Conservation (phyloP, 495 filamentous ascomycete species). For the Aspergillus olivimuriae region DNA sequence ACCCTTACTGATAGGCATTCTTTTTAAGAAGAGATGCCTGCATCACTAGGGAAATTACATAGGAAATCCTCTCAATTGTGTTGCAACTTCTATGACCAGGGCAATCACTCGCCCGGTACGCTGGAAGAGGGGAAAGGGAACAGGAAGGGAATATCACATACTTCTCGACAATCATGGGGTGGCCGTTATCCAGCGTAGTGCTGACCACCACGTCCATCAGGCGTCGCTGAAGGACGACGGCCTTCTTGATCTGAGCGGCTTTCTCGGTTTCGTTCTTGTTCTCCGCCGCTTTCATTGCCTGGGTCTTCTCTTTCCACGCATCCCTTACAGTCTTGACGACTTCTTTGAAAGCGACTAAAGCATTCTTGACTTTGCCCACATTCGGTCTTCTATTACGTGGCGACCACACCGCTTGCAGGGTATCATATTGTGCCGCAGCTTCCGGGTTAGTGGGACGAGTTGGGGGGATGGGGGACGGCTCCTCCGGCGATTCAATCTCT, state of each 20-base stretch:
- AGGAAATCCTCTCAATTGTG: conserved; percentile 27
- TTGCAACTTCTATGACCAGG: conserved; percentile 30
- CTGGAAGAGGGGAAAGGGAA: conserved; percentile 3
- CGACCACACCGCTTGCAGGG: conserved; percentile 59
- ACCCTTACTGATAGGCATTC: conserved; percentile 27
- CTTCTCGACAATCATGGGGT: conserved; percentile 60
- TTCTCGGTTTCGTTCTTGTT: conserved; percentile 42
- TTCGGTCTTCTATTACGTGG: conserved; percentile 42
- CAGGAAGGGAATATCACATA: conserved; percentile 36
- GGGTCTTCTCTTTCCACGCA: conserved; percentile 53
- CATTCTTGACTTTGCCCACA: conserved; percentile 43
- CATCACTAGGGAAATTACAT: conserved; percentile 27
- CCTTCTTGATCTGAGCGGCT: conserved; percentile 30
- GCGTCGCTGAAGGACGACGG: conserved; percentile 52
- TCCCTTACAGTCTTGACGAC: conserved; percentile 57
- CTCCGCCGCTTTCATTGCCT: conserved; percentile 51
- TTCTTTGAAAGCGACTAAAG: conserved; percentile 53
- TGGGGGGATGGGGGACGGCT: conserved; percentile 48
- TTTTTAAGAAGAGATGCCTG: conserved; percentile 21
- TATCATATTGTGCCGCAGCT: conserved; percentile 55
- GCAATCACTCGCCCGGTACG: conserved; percentile 17
- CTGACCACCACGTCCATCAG: conserved; percentile 54
- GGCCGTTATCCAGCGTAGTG: conserved; percentile 53
- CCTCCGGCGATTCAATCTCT: conserved; percentile 39
- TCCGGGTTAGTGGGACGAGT: conserved; percentile 44